These are phyloP conservation scores for Tillandsia fasciculata DNA, from an alignment of 176 grass and related monocot species.

Conservation along the genomic window DNA sequence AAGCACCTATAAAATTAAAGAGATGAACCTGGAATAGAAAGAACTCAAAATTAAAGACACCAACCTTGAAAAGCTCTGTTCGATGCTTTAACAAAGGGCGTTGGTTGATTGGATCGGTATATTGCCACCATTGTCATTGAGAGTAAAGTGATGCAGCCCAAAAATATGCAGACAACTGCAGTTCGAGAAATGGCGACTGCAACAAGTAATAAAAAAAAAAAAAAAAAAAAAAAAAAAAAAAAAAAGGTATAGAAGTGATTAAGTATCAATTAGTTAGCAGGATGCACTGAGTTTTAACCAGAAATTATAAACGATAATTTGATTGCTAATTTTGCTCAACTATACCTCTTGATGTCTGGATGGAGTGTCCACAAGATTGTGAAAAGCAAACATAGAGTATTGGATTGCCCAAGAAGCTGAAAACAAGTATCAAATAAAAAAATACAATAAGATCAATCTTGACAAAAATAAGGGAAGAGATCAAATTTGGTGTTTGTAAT, in stretches of 20 bases:
- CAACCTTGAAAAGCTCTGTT: constrained; percentile 57
- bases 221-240: background rate
- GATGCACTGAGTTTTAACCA: background rate
- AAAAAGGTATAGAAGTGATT: background rate
- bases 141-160: constrained; percentile 64
- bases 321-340: background rate
- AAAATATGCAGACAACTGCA: constrained; percentile 63
- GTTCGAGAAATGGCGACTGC: constrained; percentile 67
- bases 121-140: constrained; percentile 58
- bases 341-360: constrained; percentile 56
- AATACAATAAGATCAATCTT: background rate
- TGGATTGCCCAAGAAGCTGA: constrained; percentile 78
- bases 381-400: constrained; percentile 48
- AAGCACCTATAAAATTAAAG: background rate
- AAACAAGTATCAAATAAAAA: constrained; percentile 20
- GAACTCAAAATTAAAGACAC: background rate
- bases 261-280: background rate
- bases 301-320: background rate
- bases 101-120: constrained; percentile 75
- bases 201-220: background rate
- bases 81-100: constrained; percentile 50
- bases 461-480: background rate
- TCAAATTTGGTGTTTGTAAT: background rate
- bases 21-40: no score
- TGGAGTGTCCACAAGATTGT: constrained; percentile 37